Conservation (phyloP, 257 asterid species). For the Coffea canephora region DNA sequence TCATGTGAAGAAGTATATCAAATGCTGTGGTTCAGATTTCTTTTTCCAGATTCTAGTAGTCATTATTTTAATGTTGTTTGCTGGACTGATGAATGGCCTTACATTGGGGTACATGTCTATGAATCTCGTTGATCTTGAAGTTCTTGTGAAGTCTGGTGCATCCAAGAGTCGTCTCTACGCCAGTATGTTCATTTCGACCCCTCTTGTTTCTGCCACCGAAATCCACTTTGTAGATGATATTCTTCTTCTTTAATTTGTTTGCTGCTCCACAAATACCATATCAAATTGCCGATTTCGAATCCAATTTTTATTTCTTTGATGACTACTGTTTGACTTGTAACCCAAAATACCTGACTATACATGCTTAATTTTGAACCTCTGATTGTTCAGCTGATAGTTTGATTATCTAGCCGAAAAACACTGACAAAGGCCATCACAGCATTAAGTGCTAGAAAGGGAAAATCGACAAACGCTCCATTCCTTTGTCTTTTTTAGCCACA, state of each 20-base stretch:
- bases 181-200: slow-evolving; percentile 7
- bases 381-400: neutral
- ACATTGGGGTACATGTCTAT: slow-evolving; percentile 40
- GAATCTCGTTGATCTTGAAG: slow-evolving; percentile 37
- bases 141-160: slow-evolving; percentile 31
- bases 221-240: no score
- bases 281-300: no score
- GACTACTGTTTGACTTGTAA: neutral
- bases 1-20: slow-evolving; percentile 9
- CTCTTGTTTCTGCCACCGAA: slow-evolving; percentile 3
- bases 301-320: neutral
- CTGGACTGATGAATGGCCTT: slow-evolving; percentile 38
- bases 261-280: no score
- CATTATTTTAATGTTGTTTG: slow-evolving; percentile 14
- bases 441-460: neutral
- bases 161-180: slow-evolving; percentile 28
- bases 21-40: slow-evolving; percentile 31
- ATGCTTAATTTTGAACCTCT: neutral
- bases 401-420: neutral
- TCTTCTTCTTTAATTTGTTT: no score
- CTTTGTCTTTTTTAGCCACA: neutral
- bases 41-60: slow-evolving; percentile 19
- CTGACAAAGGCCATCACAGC: neutral
- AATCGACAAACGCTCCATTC: neutral
- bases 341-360: neutral